Base-by-base conservation (phyloP, 768 basidiomycete genomes). In the Mycena olivaceomarginata region DNA sequence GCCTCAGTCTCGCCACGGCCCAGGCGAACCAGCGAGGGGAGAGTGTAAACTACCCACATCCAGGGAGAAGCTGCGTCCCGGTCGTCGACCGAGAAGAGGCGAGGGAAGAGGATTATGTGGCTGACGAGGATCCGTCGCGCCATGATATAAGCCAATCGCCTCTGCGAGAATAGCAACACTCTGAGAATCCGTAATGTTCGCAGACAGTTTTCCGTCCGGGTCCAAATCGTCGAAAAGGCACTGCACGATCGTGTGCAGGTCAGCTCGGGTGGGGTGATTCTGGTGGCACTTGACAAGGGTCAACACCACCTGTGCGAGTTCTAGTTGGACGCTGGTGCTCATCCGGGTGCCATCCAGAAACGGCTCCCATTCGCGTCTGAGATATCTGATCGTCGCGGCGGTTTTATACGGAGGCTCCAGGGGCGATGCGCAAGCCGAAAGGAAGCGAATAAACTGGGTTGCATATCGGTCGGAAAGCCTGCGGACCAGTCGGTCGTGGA, bases 391-490 rank as follows among this genome's bases (percentile, higher is more conserved):
- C 4, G 72, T 73, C 4, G 41, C 56, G 2, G 11, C 45, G 7
- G 72, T 65, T 11, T 48, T 45, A 13, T 73, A 73, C 0, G 72
- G 56, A 5, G 16, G 25, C 12, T 57, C 11, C 1, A 2, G 43
- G 11, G 72, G 43, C 6, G 56, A 22, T 2, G 56, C 18, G 31
- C 72, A 73, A 8, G 53, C 53, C 0, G 64, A 57, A 16, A 73
- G 72, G 10, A 73, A 60, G 4, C 4, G 0, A 11, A 18, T 60
- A 65, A 67, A 31, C 6, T 18, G 40, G 2, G 41, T 22, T 2
- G 66, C 65, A 20, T 51, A 74, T 22, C 40, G 37, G 22, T 74
- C 66, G 11, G 57, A 39, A 18, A 68, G 11, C 10, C 22, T 7
- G 16, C 10, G 20, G 20, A 59, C 9, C 4, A 66, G 41, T 18